Base-by-base conservation (phyloP, 2,329 filamentous ascomycete species). In the Fusarium pseudograminearum region DNA sequence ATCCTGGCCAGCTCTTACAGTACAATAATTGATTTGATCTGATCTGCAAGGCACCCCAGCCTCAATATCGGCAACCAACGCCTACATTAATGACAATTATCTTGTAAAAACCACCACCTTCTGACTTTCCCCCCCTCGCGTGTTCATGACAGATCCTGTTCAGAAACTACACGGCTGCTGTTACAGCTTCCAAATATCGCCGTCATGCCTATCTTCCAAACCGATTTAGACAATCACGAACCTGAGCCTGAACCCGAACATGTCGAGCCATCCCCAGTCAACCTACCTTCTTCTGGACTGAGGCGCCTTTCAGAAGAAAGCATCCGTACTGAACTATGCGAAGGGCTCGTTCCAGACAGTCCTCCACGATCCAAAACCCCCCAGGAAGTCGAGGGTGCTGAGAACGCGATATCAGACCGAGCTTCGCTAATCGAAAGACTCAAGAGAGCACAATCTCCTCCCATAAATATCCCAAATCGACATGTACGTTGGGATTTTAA, bases 371-470 rank as follows among this genome's bases (percentile, higher is more conserved):
- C 78, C 12, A 45, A 64, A 26, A 72, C 69, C 15, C 73, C 73
- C 9, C 67, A 64, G 18, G 64, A 46, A 54, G 58, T 28, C 33
- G 72, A 76, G 26, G 72, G 74, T 50, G 74, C 75, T 47, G 76
- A 75, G 18, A 63, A 61, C 28, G 73, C 80, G 15, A 83, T 83
- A 36, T 85, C 84, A 20, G 89, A 93, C 77, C 87, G 94, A 69
- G 89, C 89, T 60, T 91, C 94, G 78, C 83, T 97, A 73, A 98
- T 98, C 60, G 88, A 94, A 79, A 87, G 90, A 69, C 85, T 98
- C 71, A 98, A 98, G 82, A 89, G 87, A 78, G 89, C 89, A 33
- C 90, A 94, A 79, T 91, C 89, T 74, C 90, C 92, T 74, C 90
- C 92, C 38, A 88, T 89, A 7, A 96, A 93, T 93, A 83, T 90